Base-by-base conservation (phyloP, 2,329 filamentous ascomycete species). In the Fusarium scirpi region DNA sequence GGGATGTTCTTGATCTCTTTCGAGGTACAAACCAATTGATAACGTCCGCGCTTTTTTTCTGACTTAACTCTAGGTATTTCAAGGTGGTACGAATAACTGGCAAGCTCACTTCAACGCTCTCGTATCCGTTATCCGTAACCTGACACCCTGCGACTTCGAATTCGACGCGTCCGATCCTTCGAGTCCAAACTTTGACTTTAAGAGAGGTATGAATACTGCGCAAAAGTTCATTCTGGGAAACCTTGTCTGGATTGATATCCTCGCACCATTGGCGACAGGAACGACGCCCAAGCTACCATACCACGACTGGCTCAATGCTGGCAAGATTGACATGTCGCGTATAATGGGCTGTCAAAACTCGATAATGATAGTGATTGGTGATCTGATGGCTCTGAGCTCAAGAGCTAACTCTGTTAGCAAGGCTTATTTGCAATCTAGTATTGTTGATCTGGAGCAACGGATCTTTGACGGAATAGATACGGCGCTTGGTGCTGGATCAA, bases 1-100 rank as follows among this genome's bases (percentile, higher is more conserved):
- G 75, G 75, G 0, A 65, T 67, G 13, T 71, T 74, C 8, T 64
- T 77, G 16, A 76, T 77, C 30, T 75, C 74, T 5, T 76, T 77
- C 12, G 70, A 77, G 61, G 73, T 76, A 65, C 30, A 16, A 9
- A 5, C 4, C 30, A 34, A 16, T 34, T 5, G 4, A 34, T 16
- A 9, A 16, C 30, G n/a, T 22, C 8, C 1, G 7, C 6, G 4
- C 29, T 41, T 9, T 11, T 1, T 44, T 9, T 2, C 43, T 30
- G 6, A 38, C 8, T 9, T 27, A 0, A 25, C 22, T n/a, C 15
- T 27, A 72, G 70, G 70, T 72, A 0, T 74, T 74, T 2, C 70
- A 62, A 45, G 73, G 72, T 5, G 72, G 70, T 4, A 67, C 27
- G 4, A 56, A 57, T 9, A 67, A 71, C 12, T 73, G 73, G 73